phyloP scores from a whole-genome alignment of 2,329 filamentous ascomycete species.

The Thermothelomyces thermophilus region DNA sequence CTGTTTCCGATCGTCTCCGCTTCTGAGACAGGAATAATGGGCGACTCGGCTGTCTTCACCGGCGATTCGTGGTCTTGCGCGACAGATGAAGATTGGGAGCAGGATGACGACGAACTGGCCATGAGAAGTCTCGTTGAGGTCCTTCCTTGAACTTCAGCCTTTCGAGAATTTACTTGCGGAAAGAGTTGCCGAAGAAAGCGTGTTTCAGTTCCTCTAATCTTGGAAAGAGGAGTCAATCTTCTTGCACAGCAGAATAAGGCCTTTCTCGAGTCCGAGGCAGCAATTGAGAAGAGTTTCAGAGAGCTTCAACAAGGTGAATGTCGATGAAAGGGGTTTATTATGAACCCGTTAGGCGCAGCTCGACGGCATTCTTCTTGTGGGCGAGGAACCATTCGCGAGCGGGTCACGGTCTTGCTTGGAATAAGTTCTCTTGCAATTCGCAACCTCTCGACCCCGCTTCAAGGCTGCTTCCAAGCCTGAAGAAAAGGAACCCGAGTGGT shows the following conservation, averaged over 20 bases:
- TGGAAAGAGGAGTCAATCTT: no score
- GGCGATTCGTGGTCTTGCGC: conserved; percentile 13
- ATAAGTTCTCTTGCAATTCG: no score
- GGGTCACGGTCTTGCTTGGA: no score
- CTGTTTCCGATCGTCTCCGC: conserved; percentile 7
- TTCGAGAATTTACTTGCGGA: not conserved
- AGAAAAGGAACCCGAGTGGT: conserved; percentile 4
- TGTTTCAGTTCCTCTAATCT: no score
- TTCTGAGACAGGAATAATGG: conserved; percentile 15
- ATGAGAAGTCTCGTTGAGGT: conserved; percentile 7
- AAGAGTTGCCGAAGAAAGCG: not conserved
- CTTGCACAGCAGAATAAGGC: not conserved
- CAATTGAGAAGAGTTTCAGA: no score
- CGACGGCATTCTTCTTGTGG: no score
- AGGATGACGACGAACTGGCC: conserved; percentile 18
- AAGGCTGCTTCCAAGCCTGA: conserved; percentile 6
- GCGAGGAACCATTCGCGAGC: no score
- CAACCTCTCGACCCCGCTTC: not conserved
- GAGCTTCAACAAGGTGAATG: not conserved
- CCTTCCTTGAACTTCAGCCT: not conserved
- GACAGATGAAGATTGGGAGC: conserved; percentile 12
- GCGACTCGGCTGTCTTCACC: conserved; percentile 17
- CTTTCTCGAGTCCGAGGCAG: not conserved
- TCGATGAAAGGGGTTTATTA: not conserved
- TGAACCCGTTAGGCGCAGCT: no score